Evolutionary conservation across 2,329 filamentous ascomycete genomes (phyloP).

Genomic region (Knufia fluminis): DNA sequence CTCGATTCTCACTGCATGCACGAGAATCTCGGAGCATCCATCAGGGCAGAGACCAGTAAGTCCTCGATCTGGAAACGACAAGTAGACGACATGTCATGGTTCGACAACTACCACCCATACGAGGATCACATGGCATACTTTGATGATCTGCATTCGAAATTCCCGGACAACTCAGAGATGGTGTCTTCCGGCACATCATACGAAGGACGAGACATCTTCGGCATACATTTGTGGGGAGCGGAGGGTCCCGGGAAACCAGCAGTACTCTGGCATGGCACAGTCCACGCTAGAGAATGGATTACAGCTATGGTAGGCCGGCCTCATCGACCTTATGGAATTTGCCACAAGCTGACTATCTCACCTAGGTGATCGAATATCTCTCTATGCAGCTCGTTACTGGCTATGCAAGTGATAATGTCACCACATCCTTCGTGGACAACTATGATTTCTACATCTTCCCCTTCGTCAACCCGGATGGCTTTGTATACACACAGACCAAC

Average conservation of each 20-base stretch:
- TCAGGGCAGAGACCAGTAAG: constrained; percentile 29
- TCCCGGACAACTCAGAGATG: constrained; percentile 40
- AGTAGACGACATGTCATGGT: constrained; percentile 36
- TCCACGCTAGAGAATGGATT: constrained; percentile 55
- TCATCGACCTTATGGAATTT: constrained; percentile 2
- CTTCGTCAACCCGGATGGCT: constrained; percentile 54
- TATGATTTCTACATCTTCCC: constrained; percentile 60
- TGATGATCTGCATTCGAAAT: constrained; percentile 37
- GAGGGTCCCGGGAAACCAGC: constrained; percentile 42
- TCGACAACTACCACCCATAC: constrained; percentile 47
- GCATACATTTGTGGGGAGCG: constrained; percentile 45
- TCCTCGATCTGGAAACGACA: constrained; percentile 7
- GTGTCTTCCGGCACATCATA: constrained; percentile 41
- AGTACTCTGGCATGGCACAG: constrained; percentile 48
- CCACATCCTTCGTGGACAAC: constrained; percentile 44
- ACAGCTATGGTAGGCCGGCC: constrained; percentile 37
- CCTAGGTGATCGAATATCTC: constrained; percentile 42
- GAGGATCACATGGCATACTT: constrained; percentile 44
- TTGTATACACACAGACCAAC: constrained; percentile 48
- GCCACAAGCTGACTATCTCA: not conserved
- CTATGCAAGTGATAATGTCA: constrained; percentile 32
- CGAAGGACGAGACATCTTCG: constrained; percentile 36
- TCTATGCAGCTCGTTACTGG: constrained; percentile 41
- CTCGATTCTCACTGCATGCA: constrained; percentile 33
- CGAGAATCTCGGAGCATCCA: constrained; percentile 36